Evolutionary conservation across 768 basidiomycete genomes (phyloP).

Genomic region (Rhodotorula toruloides): DNA sequence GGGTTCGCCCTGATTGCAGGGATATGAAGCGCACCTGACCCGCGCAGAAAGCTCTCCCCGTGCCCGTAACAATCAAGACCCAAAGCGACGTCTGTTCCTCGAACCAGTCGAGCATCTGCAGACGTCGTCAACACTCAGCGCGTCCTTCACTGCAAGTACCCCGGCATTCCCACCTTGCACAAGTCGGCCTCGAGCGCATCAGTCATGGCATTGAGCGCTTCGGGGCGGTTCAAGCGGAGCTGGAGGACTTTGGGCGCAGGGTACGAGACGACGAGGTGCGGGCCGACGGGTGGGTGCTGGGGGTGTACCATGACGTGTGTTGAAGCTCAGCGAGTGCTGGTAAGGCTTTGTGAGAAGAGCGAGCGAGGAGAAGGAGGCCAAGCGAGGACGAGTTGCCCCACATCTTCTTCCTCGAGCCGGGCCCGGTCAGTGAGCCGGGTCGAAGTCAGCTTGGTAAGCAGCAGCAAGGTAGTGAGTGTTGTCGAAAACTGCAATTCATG

Average conservation of each 20-base stretch:
- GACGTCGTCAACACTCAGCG: too few relatives aligned
- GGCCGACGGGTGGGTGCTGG: conserved; percentile 1
- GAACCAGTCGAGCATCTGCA: conserved; percentile 39
- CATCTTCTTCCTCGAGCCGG: too few relatives aligned
- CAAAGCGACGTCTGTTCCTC: conserved; percentile 37
- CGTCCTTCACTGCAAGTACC: neutral
- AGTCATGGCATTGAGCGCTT: conserved; percentile 67
- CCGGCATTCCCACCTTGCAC: neutral
- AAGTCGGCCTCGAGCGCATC: conserved; percentile 46
- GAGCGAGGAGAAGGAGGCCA: neutral
- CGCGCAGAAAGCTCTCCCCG: conserved; percentile 37
- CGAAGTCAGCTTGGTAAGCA: too few relatives aligned
- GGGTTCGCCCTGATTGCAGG: too few relatives aligned
- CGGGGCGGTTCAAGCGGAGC: conserved; percentile 63
- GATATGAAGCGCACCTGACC: conserved; percentile 31
- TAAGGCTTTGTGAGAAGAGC: neutral
- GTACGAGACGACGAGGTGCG: conserved; percentile 38
- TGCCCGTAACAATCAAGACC: conserved; percentile 35
- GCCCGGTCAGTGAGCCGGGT: too few relatives aligned
- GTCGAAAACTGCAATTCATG: too few relatives aligned
- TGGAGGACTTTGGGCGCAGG: conserved; percentile 56
- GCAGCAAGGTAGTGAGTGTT: too few relatives aligned
- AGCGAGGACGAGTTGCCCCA: too few relatives aligned
- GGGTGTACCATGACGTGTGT: neutral
- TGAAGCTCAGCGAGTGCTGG: neutral